A percentile compares a stretch with the other conserved stretches of the same genome.
Evolutionary conservation across 768 basidiomycete genomes (phyloP).

Genomic region (Mycena leptocephala): DNA sequence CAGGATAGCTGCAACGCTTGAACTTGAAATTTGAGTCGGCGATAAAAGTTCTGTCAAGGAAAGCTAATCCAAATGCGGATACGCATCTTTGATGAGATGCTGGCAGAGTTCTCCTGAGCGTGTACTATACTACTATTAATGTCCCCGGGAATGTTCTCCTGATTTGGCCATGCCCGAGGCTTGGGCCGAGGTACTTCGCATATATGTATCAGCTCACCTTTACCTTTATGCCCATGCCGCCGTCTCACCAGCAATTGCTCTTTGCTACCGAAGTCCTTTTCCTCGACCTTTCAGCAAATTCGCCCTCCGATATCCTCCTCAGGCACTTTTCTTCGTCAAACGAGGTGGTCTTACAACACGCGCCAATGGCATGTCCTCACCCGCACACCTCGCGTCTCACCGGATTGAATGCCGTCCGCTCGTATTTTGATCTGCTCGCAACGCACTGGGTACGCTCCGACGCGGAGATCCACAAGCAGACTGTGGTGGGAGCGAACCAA

Average conservation of each 20-base stretch:
- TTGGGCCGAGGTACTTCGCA: no score
- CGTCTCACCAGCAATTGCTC: no score
- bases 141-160: no score
- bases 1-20: no score
- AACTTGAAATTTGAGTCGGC: no score
- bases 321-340: constrained; percentile 57
- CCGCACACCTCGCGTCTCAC: constrained; percentile 53
- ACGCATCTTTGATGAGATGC: no score
- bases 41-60: no score
- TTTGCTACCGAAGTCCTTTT: constrained; percentile 55
- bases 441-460: constrained; percentile 61
- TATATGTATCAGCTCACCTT: no score
- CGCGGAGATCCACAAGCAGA: constrained; percentile 42
- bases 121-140: no score
- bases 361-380: constrained; percentile 52
- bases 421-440: constrained; percentile 65
- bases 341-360: constrained; percentile 58
- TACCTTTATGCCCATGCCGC: constrained; percentile 27
- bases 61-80: no score
- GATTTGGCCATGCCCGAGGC: no score
- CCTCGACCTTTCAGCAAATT: constrained; percentile 53
- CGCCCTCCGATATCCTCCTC: constrained; percentile 51
- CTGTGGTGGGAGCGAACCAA: constrained; percentile 43
- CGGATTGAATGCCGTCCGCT: constrained; percentile 64
- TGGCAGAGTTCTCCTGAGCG: no score